These are phyloP conservation scores for Rhododendron ovatum DNA, from an alignment of 148 eudicot genomes.

Conservation along the genomic window DNA sequence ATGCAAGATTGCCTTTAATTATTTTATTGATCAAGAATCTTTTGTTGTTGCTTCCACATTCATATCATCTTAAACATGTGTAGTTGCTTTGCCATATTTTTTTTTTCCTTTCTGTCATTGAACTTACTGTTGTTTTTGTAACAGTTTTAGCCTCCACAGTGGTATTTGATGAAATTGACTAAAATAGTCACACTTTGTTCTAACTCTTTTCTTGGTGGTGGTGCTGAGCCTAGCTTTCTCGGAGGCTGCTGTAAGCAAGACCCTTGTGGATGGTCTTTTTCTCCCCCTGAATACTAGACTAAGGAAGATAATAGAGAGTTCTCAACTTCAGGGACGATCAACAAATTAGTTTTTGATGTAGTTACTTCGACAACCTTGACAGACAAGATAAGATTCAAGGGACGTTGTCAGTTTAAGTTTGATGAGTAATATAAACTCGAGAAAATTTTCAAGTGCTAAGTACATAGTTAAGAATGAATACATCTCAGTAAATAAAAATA, in stretches of 20 bases:
- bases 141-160: background rate
- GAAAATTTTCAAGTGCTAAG: background rate
- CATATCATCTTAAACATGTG: background rate
- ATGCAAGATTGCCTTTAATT: background rate
- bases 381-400: background rate
- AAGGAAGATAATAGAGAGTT: background rate
- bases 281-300: background rate
- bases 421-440: background rate
- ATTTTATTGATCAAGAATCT: background rate
- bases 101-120: background rate
- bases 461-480: background rate
- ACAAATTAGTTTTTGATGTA: background rate
- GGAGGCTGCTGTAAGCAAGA: background rate
- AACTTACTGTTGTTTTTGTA: background rate
- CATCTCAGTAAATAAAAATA: background rate
- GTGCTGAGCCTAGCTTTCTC: background rate
- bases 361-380: background rate
- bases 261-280: background rate
- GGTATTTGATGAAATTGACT: background rate
- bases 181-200: background rate
- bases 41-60: background rate
- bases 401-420: background rate
- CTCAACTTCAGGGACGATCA: background rate
- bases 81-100: background rate
- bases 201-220: background rate